Evolutionary conservation across 208 protist genomes (phyloP).

Genomic region (Leishmania turanica): DNA sequence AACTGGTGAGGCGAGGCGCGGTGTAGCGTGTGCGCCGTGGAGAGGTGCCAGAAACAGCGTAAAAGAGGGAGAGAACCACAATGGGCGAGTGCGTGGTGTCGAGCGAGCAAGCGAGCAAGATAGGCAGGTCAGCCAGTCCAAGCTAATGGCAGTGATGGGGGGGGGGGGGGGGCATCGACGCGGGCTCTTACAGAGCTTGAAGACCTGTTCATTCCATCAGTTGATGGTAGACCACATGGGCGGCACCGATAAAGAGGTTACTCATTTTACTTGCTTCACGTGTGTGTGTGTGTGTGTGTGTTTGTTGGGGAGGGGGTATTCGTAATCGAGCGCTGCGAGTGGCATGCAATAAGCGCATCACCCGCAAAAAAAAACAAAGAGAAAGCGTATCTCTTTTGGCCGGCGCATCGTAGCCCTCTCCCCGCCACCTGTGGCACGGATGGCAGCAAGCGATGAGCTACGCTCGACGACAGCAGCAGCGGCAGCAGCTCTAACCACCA

Average conservation of each 20-base stretch:
- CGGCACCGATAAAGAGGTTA: background rate
- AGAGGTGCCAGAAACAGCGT: background rate
- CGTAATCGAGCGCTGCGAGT: background rate
- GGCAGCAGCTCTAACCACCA: background rate
- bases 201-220: background rate
- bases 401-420: background rate
- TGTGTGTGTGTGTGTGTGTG: background rate
- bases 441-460: background rate
- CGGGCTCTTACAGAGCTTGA: background rate
- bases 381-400: background rate
- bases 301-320: background rate
- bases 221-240: background rate
- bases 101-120: background rate
- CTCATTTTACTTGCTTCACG: background rate
- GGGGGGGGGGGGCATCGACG: background rate
- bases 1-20: background rate
- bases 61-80: background rate
- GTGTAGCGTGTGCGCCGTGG: background rate
- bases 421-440: background rate
- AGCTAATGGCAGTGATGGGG: background rate
- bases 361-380: background rate
- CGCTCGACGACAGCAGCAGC: background rate
- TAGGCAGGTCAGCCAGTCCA: background rate
- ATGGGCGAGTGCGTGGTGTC: background rate
- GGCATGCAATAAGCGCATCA: background rate